Percentiles rank a stretch among this genome's conserved stretches.
Conservation (phyloP, 164 flowering plant genomes). For the Piper longum region DNA sequence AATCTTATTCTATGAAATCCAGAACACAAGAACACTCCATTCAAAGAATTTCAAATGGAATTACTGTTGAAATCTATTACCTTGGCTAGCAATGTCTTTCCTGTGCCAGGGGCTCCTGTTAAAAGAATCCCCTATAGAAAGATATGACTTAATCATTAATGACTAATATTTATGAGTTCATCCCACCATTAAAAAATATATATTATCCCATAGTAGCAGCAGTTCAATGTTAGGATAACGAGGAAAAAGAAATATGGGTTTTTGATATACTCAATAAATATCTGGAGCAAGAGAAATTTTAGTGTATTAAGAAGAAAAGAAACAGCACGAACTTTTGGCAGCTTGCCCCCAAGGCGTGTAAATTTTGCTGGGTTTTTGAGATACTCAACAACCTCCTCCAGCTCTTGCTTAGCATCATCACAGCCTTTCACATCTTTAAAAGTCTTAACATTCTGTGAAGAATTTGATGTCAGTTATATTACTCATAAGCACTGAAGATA, state of each 20-base stretch:
- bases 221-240: background rate
- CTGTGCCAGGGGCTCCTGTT: slow-evolving; percentile 99
- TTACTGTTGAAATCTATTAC: slow-evolving; percentile 17
- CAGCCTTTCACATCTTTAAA: slow-evolving; percentile 99
- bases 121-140: slow-evolving; percentile 81
- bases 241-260: background rate
- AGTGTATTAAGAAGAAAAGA: too few species aligned
- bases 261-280: background rate
- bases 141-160: slow-evolving; percentile 1
- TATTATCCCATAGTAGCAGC: background rate
- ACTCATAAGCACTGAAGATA: background rate
- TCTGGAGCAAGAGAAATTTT: background rate
- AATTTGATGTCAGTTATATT: background rate
- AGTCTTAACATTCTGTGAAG: slow-evolving; percentile 85
- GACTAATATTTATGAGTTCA: background rate
- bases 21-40: background rate
- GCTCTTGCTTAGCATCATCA: slow-evolving; percentile 99
- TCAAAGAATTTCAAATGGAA: background rate
- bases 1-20: slow-evolving; percentile 6
- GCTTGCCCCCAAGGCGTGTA: slow-evolving; percentile 93
- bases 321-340: slow-evolving; percentile 68
- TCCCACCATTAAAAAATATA: background rate
- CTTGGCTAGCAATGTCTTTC: slow-evolving; percentile 98
- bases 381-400: slow-evolving; percentile 97
- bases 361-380: slow-evolving; percentile 85